phyloP scores from a whole-genome alignment of 176 grass and related monocot genomes.

The Thinopyrum elongatum region DNA sequence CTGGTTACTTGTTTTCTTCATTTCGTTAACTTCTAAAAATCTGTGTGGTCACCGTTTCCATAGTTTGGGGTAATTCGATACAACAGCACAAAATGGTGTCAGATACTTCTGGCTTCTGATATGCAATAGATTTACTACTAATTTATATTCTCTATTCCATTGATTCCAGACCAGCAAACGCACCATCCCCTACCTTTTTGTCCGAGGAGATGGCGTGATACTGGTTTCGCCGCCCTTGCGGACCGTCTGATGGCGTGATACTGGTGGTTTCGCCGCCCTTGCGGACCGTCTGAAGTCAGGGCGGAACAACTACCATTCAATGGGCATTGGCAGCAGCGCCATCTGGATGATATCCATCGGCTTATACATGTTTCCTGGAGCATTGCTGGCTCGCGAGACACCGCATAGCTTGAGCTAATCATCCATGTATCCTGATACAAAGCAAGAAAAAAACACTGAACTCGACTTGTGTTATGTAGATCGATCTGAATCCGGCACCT shows the following conservation, averaged over 20 bases:
- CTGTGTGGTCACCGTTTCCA: not conserved
- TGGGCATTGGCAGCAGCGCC: not conserved
- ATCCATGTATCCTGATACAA: not conserved
- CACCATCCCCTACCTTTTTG: slow-evolving; percentile 77
- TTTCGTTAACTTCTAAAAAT: not conserved
- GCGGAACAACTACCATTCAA: not conserved
- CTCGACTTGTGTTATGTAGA: not conserved
- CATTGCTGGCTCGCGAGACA: not conserved
- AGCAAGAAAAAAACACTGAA: not conserved
- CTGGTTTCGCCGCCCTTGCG: slow-evolving; percentile 63
- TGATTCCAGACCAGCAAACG: slow-evolving; percentile 53
- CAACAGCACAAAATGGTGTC: not conserved
- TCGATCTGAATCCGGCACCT: not conserved
- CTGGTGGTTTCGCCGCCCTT: slow-evolving; percentile 78
- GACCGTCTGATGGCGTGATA: slow-evolving; percentile 54
- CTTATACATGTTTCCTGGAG: not conserved
- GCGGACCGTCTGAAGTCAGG: slow-evolving; percentile 45
- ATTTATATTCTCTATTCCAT: not conserved
- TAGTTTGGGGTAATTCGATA: slow-evolving; percentile 23
- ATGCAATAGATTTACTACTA: not conserved
- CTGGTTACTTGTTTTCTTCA: not conserved
- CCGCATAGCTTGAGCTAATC: not conserved
- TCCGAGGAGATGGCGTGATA: slow-evolving; percentile 72
- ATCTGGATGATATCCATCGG: not conserved
- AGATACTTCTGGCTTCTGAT: not conserved